Base-by-base conservation (phyloP, 2,329 filamentous ascomycete species). In the Phialophora tarda region DNA sequence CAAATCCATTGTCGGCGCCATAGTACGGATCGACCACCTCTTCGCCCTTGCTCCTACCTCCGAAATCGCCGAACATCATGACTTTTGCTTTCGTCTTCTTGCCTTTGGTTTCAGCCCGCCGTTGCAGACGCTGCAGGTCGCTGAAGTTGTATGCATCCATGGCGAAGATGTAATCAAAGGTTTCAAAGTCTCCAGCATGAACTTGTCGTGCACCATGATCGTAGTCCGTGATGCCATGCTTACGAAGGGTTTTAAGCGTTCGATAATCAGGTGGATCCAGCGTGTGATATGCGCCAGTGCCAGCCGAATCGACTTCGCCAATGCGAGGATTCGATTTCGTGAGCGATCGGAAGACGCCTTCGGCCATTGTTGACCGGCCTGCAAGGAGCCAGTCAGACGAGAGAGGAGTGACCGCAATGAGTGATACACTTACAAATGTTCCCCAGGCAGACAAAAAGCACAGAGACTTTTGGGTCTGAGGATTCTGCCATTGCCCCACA, bases 371-470 rank as follows among this genome's bases (percentile, higher is more conserved):
- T 7, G 93, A 97, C 67, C 87, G 86, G 75, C 86, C 84, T 85
- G 67, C 28, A 41, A 32, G 34, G 34, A 23, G 3, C 32, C 63
- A 21, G 59, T 67, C 64, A 64, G 66, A 26, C 51, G 34, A 51
- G 24, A 57, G 44, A 59, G 34, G 10, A 24, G 38, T 17, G 48
- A 60, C 57, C 7, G n/a, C 23, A 26, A 23, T n/a, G 57, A 50
- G 56, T 24, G 32, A 61, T 63, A 59, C 65, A 55, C 21, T 21
- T 75, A 86, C 93, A 99, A 75, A 98, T 98, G 79, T 99, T 99
- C 77, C 95, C 95, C 38, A 98, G 85, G 80, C 95, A 99, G 73
- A 98, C 94, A 77, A 98, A 98, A 60, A 98, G 86, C 44, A 98
- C 90, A 2, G 89, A 93, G 62, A 91, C 75, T 28, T 64, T 67